Evolutionary conservation across 2,329 filamentous ascomycete genomes (phyloP), one percentile per base, ranked within the genome.

Genomic region (Corniculantispora saksenae): DNA sequence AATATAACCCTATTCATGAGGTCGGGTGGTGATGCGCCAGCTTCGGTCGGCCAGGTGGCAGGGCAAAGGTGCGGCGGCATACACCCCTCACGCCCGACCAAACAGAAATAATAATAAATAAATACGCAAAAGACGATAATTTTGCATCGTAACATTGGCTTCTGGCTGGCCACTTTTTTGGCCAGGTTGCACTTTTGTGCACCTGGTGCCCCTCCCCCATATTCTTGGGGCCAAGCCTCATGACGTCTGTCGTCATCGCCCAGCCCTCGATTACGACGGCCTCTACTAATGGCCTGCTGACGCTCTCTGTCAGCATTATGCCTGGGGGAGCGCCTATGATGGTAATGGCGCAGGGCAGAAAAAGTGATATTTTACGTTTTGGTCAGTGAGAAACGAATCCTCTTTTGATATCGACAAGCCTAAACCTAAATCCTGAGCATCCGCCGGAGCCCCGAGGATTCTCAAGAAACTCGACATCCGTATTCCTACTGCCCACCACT

Each of bases 171-270:
- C 7, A 29, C 35, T 35, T 25, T 56, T 12, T 8, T 32, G 32
- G 15, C n/a, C 29, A 25, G 13, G 54, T 27, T 43, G 48, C 59
- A 50, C 43, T 63, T 63, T 48, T 63, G 60, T 55, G 51, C 43
- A 50, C 43, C 9, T 45, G 35, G 23, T 35, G 51, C 50, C 51
- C 51, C 61, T 25, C 38, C 51, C 40, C 51, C 50, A 47, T 55
- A 50, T 56, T 63, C 53, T 50, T 27, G 51, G 9, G 40, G 40
- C 43, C 60, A n/a, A 56, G 51, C 61, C 61, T 56, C 61, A 56
- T 63, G 61, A 63, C 61, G 10, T 48, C 50, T 63, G 61, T 62
- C 61, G 61, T 63, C 61, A 63, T 63, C 53, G 53, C 61, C 61
- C 61, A 56, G 61, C 61, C n/a, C 61, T 50, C 23, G 43, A 63